Evolutionary conservation across 2,329 filamentous ascomycete species (phyloP), one percentile per base, ranked within the genome.

Genomic region (Exophiala mesophila): DNA sequence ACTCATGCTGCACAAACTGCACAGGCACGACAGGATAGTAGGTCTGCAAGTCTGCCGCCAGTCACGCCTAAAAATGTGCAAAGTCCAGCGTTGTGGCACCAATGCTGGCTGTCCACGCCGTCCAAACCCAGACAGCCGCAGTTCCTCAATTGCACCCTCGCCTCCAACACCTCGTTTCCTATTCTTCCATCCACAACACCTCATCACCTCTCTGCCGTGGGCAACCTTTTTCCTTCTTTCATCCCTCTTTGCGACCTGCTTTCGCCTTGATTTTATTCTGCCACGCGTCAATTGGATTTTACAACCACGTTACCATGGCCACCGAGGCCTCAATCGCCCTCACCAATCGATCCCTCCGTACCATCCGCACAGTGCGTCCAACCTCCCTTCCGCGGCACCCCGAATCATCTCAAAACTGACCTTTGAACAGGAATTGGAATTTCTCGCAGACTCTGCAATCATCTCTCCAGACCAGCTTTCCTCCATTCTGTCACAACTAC

Each of bases 291-390:
- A 23, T 34, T 17, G 15, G 38, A 28, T 37, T 38, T 32, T 30
- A 29, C 26, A 15, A 19, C 26, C 36, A 41, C 45, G 45, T 36
- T 41, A 49, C 36, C 38, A 55, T 54, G 53, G 55, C 53, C 55
- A 52, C 49, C 39, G 55, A 57, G 52, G 55, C 55, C 52, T 50
- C 55, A 18, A 66, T 70, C 46, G 78, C 78, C 33, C 76, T 79
- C 76, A 80, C 83, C 67, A 92, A 90, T 71, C 80, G 88, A 69
- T 89, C 87, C 61, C 79, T 94, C 61, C 83, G 88, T 53, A 83
- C 79, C 59, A 89, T 95, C 71, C 89, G 88, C 70, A 88, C 83
- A 60, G 88, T 88, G 71, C 56, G 78, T 62, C 23, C 12, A 38
- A 32, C 43, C 45, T 21, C 12, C 18, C 15, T 17, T 15, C 26